Base-by-base conservation (phyloP, 2,329 filamentous ascomycete genomes). In the Colletotrichum cereale region DNA sequence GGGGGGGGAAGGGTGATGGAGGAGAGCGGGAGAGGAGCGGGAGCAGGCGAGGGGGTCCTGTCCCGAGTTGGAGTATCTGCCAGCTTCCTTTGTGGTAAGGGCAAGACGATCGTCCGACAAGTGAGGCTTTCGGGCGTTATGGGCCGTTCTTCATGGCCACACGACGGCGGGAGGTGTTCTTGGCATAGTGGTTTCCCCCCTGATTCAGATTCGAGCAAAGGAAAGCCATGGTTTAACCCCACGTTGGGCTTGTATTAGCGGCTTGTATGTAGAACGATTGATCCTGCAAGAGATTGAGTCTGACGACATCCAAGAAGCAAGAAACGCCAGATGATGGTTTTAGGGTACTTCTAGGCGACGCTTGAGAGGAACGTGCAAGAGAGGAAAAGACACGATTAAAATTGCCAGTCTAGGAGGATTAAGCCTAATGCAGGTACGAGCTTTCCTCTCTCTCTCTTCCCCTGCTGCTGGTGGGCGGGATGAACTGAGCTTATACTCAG, bases 341-440 rank as follows among this genome's bases (percentile, higher is more conserved):
- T 47, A 56, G 48, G 42, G 57, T n/a, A 40, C 14, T 11, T 44
- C 18, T 55, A 36, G 29, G 26, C 16, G 36, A 38, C 36, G 36
- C 36, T 53, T n/a, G n/a, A 14, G 26, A 21, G 14, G 40, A 26
- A 34, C 3, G 40, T 34, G 53, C 10, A 16, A 47, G 29, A 24
- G 21, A 14, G 58, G 16, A 24, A 62, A 10, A 50, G 3, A 18
- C 18, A 12, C 14, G 40, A 18, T 31, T 56, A 29, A 40, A 31
- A 31, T 55, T 63, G 42, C 29, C 40, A 56, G 66, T 64, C 34
- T 29, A 57, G 34, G 53, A 42, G 29, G 52, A 36, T 42, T 21
- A 10, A 29, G 55, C 21, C 67, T 67, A 71, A 67, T 62, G 68
- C 68, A 71, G 65, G 68, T 63, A 68, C 68, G 14, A n/a, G 40